Base-by-base conservation (phyloP, 2,329 filamentous ascomycete species). In the Beauveria rudraprayagi region DNA sequence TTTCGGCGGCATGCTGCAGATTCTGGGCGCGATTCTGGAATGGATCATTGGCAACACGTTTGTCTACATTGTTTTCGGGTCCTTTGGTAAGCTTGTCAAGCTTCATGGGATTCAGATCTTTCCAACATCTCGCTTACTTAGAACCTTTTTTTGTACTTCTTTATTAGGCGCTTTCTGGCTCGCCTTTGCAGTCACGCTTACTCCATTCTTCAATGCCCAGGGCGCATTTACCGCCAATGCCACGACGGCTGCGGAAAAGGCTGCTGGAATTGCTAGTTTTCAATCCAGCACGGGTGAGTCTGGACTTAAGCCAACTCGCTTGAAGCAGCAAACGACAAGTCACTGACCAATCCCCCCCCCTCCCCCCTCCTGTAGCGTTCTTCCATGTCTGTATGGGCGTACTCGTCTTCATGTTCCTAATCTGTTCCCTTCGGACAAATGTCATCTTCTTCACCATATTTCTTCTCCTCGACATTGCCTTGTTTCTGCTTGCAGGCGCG, bases 371-470 rank as follows among this genome's bases (percentile, higher is more conserved):
- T n/a, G 37, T 6, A 66, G 80, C 72, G 37, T 88, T 86, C 75
- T 81, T 86, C 72, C 78, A 82, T 62, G 69, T 88, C 61, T 78
- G 79, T 62, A 87, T 88, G 84, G 82, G 74, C 5, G 65, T 88
- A 19, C 73, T 89, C 34, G 83, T 80, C 72, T 70, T 88, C 62
- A 70, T 89, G 66, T 89, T 82, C 74, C 73, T 88, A 51, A 76
- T 90, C 68, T 86, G 84, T 72, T 80, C 86, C 1, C 75, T 89
- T 8, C 83, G 87, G 43, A 90, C 86, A 28, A 90, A 90, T 69
- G 59, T 88, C 22, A 77, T 83, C 69, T 88, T 89, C 73, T 80
- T 87, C 63, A 64, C 84, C 48, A 86, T 90, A 70, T 90, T 90
- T 75, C 67, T 83, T 55, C 75, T 76, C 0, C 80, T 90, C 14